These are phyloP conservation scores for Phytophthora rubi DNA, from an alignment of 352 stramenopile genomes.

Conservation along the genomic window DNA sequence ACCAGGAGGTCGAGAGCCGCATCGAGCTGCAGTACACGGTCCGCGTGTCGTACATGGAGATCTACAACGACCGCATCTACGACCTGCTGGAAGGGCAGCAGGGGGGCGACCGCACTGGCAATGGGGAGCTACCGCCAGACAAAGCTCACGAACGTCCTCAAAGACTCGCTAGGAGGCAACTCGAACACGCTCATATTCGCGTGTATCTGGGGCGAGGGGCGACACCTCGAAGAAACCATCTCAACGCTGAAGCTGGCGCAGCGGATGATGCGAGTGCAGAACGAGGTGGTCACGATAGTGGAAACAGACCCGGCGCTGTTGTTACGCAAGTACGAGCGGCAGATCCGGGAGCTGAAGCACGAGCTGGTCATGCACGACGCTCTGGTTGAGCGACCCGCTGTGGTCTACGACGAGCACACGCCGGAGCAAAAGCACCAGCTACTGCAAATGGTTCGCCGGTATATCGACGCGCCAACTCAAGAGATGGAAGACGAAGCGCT, in stretches of 20 bases:
- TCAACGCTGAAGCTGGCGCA: slow-evolving; percentile 93
- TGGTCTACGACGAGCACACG: slow-evolving; percentile 92
- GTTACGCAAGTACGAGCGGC: slow-evolving; percentile 90
- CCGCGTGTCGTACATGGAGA: slow-evolving; percentile 94
- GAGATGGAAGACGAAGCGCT: slow-evolving; percentile 85
- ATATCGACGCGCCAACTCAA: slow-evolving; percentile 65
- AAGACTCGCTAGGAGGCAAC: slow-evolving; percentile 95
- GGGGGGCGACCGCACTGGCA: slow-evolving; percentile 16
- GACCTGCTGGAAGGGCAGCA: slow-evolving; percentile 78
- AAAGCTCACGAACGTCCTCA: slow-evolving; percentile 95
- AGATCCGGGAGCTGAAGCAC: slow-evolving; percentile 93
- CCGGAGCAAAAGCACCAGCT: slow-evolving; percentile 91
- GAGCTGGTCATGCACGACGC: slow-evolving; percentile 95
- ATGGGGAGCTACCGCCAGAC: slow-evolving; percentile 91
- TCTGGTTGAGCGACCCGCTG: slow-evolving; percentile 84
- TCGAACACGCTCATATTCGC: slow-evolving; percentile 96
- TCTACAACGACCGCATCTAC: slow-evolving; percentile 96
- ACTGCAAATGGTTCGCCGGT: slow-evolving; percentile 71
- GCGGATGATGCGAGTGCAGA: slow-evolving; percentile 95
- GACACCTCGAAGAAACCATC: slow-evolving; percentile 93
- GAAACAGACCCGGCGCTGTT: slow-evolving; percentile 87
- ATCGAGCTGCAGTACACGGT: slow-evolving; percentile 91
- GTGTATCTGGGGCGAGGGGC: slow-evolving; percentile 93
- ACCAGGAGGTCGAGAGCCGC: slow-evolving; percentile 88
- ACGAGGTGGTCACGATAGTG: slow-evolving; percentile 86